phyloP scores from a whole-genome alignment of 140 eudicot species.

The Senecio squalidus region DNA sequence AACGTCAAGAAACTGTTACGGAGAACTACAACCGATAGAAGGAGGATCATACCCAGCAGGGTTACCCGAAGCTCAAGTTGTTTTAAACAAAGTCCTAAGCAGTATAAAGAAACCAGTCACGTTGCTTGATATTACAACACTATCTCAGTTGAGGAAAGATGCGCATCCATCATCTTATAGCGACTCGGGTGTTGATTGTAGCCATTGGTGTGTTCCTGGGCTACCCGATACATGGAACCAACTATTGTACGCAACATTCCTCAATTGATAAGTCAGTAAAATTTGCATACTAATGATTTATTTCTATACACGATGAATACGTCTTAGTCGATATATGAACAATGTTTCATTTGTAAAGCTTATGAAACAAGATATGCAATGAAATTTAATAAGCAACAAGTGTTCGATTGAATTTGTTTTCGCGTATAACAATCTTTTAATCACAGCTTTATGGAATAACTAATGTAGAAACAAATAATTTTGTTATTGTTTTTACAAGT shows the following conservation, averaged over 20 bases:
- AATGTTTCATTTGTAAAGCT: constrained; percentile 30
- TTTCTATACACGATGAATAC: constrained; percentile 22
- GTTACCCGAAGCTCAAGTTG: constrained; percentile 36
- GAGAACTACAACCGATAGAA: constrained; percentile 41
- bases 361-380: constrained; percentile 13
- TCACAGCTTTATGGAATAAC: too few species aligned
- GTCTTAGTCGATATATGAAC: constrained; percentile 12
- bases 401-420: too few species aligned
- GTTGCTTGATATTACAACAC: constrained; percentile 56
- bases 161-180: constrained; percentile 67
- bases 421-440: too few species aligned
- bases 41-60: constrained; percentile 60
- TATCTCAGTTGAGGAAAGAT: constrained; percentile 77
- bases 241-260: constrained; percentile 34
- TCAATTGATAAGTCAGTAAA: constrained; percentile 10
- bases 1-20: constrained; percentile 36
- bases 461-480: too few species aligned
- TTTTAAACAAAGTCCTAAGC: constrained; percentile 42
- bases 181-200: constrained; percentile 52
- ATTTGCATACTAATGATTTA: constrained; percentile 6
- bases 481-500: too few species aligned
- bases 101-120: constrained; percentile 42
- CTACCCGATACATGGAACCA: constrained; percentile 58
- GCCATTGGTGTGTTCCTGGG: constrained; percentile 60
- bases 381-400: constrained; percentile 13